Evolutionary conservation across 2,329 filamentous ascomycete genomes (phyloP).

Genomic region (Sporothrix dimorphospora): DNA sequence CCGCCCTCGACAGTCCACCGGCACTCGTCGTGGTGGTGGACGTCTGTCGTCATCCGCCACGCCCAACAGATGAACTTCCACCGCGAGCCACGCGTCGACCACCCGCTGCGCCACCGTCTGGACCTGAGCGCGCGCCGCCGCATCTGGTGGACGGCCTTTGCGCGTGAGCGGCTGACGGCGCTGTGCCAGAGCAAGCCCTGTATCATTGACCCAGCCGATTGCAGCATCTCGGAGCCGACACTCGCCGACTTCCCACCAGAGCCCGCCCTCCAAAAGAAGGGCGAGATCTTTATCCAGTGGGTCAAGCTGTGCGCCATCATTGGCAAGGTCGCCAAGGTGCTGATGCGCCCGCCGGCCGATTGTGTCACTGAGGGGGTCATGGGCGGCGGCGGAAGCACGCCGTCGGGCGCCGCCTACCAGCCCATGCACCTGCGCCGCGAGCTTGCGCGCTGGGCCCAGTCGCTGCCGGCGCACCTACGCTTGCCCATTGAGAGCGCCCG

Average conservation of each 20-base stretch:
- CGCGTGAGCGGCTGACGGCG: slow-evolving; percentile 5
- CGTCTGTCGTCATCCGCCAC: slow-evolving; percentile 21
- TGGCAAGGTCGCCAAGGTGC: slow-evolving; percentile 6
- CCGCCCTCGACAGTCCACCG: slow-evolving; percentile 16
- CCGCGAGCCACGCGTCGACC: slow-evolving; percentile 14
- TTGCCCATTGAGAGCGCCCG: not conserved
- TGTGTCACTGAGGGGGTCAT: not conserved
- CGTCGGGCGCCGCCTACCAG: not conserved
- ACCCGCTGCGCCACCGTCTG: slow-evolving; percentile 6
- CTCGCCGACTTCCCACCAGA: slow-evolving; percentile 18
- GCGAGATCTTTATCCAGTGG: slow-evolving; percentile 26
- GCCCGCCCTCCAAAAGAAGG: slow-evolving; percentile 10
- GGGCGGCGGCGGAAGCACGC: not conserved
- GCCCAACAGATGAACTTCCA: slow-evolving; percentile 27
- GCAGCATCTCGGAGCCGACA: slow-evolving; percentile 18
- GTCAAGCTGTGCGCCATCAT: slow-evolving; percentile 24
- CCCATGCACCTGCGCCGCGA: slow-evolving; percentile 16
- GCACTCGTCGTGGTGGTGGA: slow-evolving; percentile 27
- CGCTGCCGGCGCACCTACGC: not conserved
- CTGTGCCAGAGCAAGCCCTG: slow-evolving; percentile 21
- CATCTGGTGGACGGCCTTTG: slow-evolving; percentile 23
- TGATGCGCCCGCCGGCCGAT: slow-evolving; percentile 11
- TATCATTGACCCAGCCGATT: slow-evolving; percentile 26
- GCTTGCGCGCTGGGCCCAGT: slow-evolving; percentile 15
- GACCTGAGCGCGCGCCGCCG: slow-evolving; percentile 11